Base-by-base conservation (phyloP, 768 basidiomycete species). In the Cystobasidium onofrii region DNA sequence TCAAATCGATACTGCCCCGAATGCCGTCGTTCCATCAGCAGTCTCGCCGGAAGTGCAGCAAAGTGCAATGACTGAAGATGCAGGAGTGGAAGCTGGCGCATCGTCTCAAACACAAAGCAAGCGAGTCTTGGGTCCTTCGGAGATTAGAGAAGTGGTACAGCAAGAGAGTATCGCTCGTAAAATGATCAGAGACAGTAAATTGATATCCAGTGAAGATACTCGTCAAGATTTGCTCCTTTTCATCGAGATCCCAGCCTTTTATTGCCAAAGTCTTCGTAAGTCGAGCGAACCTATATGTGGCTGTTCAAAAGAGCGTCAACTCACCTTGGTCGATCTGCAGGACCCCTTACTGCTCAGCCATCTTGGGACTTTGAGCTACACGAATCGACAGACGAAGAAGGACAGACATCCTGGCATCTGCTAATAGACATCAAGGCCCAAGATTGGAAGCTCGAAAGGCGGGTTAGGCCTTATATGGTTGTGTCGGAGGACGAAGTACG, bases 391-490 rank as follows among this genome's bases (percentile, higher is more conserved):
- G 69, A 44, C 1, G 69, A 46, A 9, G 10, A 34, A 10, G 39
- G 34, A 27, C 25, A 60, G 57, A 29, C 23, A 25, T 27, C 57
- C 27, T 71, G 69, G 69, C 55, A 39, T 31, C 31, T 71, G 9
- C 20, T 71, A 12, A 9, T 71, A 33, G 34, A 57, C 18, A 36
- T 31, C 9, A 15, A 2, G 6, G n/a, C 9, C 7, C 29, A 54
- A 6, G 50, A 55, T 17, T 71, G 69, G 69, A 33, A 44, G 69
- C 69, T 71, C 12, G 69, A 71, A 54, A 71, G 36, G 54, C 50
- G 69, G 34, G 36, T 34, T 7, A 7, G 23, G 23, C 1, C 4
- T 20, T 29, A 46, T 17, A 17, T 52, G 20, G 25, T 9, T 3
- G 33, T 27, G 7, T 29, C 39, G 10, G 41, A 3, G 9, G 65